Percentiles rank a stretch among this genome's conserved stretches.
phyloP scores from a whole-genome alignment of 306 rosid species.

The Quercus berberidifolia region DNA sequence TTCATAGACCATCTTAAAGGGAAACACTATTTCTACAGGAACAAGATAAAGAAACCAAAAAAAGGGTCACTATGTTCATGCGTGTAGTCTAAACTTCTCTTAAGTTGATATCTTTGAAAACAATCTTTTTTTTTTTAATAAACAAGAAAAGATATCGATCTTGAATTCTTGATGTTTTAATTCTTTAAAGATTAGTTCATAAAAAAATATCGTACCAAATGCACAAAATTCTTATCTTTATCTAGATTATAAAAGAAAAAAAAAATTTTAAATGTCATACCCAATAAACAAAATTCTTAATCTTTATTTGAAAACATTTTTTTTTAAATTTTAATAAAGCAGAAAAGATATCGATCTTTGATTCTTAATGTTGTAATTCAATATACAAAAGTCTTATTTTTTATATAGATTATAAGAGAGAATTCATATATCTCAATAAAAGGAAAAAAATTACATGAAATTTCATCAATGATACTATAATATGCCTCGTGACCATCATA shows the following conservation, averaged over 20 bases:
- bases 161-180: background rate
- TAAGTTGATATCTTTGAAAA: background rate
- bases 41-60: background rate
- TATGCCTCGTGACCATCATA: background rate
- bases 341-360: too few relatives aligned
- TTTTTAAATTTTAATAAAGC: too few relatives aligned
- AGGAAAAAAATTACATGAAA: background rate
- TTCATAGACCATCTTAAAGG: background rate
- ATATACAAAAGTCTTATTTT: too few relatives aligned
- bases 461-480: background rate
- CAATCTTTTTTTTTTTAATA: background rate
- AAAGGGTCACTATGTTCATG: background rate
- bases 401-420: too few relatives aligned
- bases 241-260: too few relatives aligned
- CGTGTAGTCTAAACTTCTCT: background rate
- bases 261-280: too few relatives aligned
- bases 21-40: background rate
- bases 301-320: too few relatives aligned
- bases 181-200: background rate
- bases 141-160: background rate
- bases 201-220: too few relatives aligned
- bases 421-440: too few relatives aligned
- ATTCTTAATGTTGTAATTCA: too few relatives aligned
- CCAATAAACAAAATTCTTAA: too few relatives aligned
- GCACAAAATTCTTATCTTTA: too few relatives aligned